These are phyloP conservation scores for Paramecium pentaurelia DNA, from an alignment of 73 alveolate genomes.

Conservation along the genomic window DNA sequence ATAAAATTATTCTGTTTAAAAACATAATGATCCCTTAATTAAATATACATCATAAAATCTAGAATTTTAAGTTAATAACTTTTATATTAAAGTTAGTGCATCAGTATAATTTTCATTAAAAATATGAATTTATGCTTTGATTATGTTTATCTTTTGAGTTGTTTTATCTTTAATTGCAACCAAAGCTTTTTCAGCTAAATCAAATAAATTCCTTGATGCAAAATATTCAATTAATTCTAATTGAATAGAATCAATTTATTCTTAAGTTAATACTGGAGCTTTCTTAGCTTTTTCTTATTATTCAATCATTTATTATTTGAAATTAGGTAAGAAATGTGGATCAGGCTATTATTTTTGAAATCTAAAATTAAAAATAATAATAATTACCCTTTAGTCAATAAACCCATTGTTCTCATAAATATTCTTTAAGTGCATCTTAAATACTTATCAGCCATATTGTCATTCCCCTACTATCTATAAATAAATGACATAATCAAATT, in stretches of 20 bases:
- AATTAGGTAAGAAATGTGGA: conserved; percentile 47
- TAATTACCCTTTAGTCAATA: conserved; percentile 41
- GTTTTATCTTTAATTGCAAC: conserved; percentile 21
- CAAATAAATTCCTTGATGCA: conserved; percentile 61
- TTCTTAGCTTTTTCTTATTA: conserved; percentile 56
- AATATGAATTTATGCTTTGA: conserved; percentile 37
- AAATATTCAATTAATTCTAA: conserved; percentile 73
- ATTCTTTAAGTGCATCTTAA: conserved; percentile 62
- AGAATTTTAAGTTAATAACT: background rate
- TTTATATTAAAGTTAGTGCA: background rate
- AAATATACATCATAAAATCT: conserved; percentile 45
- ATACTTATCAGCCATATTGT: conserved; percentile 73
- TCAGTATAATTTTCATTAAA: conserved; percentile 48
- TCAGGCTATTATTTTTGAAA: conserved; percentile 16
- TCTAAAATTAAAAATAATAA: conserved; percentile 31
- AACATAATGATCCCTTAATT: conserved; percentile 49
- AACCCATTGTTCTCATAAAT: conserved; percentile 68
- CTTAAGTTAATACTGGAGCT: conserved; percentile 55
- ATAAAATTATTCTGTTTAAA: conserved; percentile 49
- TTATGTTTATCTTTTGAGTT: conserved; percentile 6
- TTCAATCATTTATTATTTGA: conserved; percentile 35
- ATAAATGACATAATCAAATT: conserved; percentile 67
- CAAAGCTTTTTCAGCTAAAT: conserved; percentile 64
- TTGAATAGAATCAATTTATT: conserved; percentile 64
- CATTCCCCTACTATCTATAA: conserved; percentile 62